Evolutionary conservation across 768 basidiomycete species (phyloP), one percentile per base, ranked within the genome.

Genomic region (Podaxis carcinomalis): DNA sequence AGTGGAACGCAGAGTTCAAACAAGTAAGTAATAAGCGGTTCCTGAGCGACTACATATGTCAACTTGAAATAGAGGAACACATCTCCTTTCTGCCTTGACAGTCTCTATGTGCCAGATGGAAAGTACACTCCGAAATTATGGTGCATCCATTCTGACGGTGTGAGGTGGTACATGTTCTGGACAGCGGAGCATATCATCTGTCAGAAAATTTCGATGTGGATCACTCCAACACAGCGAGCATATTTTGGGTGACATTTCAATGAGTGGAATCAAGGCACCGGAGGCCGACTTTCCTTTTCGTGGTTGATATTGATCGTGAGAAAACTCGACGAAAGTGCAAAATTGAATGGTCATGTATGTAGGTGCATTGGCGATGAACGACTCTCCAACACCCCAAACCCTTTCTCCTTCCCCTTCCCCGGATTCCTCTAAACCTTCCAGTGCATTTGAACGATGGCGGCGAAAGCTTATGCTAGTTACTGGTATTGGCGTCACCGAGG

Each of bases 391-490:
- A 67, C 56, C 52, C 19, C 65, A 63, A 51, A 50, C 50, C 35
- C 46, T 60, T 57, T 53, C 63, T 44, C 52, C 65, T 62, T 32
- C 68, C 25, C 61, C 72, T 58, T 51, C 67, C 21, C 44, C 68
- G 6, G 52, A 61, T 37, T 23, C 44, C 35, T 65, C 69, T 40
- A 63, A 67, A 54, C 66, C 73, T 16, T 51, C 66, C 5, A 73
- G 68, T 52, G 77, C 80, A 0, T 84, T 84, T 57, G 78, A 79
- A 66, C 65, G 73, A 80, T 84, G 81, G 80, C 66, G 79, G 21
- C 69, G 77, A 67, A 79, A 76, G 64, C 75, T 77, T 9, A 75
- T 75, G 68, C 73, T 80, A 10, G 72, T 80, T 23, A 81, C 81
- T 37, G 81, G 81, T 0, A 67, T 84, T 49, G 81, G 82, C 40